Evolutionary conservation across 2,329 filamentous ascomycete genomes (phyloP).

Genomic region (Pseudogymnoascus sp.): DNA sequence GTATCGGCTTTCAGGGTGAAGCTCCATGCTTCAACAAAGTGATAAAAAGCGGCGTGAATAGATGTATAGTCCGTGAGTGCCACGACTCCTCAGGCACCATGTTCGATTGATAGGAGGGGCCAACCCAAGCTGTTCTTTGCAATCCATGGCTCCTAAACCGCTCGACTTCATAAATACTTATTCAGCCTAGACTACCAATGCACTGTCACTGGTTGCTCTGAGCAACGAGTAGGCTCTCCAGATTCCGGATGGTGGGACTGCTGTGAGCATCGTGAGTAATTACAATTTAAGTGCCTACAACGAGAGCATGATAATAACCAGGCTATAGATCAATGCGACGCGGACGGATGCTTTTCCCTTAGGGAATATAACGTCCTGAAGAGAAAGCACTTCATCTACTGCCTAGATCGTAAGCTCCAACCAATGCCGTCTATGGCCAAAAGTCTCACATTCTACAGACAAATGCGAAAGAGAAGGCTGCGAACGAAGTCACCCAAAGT

Average conservation of each 20-base stretch:
- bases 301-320: background rate
- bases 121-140: background rate
- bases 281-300: background rate
- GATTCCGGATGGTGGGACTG: background rate
- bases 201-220: background rate
- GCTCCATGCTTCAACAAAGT: background rate
- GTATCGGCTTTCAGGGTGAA: background rate
- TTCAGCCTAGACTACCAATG: background rate
- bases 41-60: background rate
- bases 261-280: background rate
- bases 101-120: background rate
- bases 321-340: background rate
- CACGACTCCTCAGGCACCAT: background rate
- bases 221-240: background rate
- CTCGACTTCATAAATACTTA: background rate
- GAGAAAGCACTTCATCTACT: background rate
- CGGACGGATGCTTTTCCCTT: background rate
- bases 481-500: background rate
- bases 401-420: background rate
- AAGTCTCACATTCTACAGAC: conserved; percentile 3
- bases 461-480: background rate
- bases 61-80: background rate
- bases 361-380: background rate
- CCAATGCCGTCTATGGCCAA: background rate
- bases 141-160: background rate